Evolutionary conservation across 2,329 filamentous ascomycete species (phyloP).

Genomic region (Chrysoporthe cubensis): DNA sequence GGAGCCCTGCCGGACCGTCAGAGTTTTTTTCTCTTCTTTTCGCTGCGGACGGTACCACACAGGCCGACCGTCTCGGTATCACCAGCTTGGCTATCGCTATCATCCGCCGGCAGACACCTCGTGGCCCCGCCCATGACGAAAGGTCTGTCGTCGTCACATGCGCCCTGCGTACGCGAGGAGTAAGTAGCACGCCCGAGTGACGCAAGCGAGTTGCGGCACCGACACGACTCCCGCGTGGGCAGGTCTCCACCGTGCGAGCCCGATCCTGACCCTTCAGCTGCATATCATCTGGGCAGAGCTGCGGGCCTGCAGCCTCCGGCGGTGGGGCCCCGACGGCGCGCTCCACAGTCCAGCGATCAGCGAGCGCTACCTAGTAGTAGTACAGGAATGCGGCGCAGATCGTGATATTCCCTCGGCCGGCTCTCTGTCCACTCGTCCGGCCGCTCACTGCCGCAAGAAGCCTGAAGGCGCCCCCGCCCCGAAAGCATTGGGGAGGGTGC

Average conservation of each 20-base stretch:
- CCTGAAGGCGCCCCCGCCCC: too few species aligned
- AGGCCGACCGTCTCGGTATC: too few species aligned
- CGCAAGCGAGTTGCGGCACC: not conserved
- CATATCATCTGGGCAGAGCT: not conserved
- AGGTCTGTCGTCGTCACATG: too few species aligned
- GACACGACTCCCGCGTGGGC: not conserved
- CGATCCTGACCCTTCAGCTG: conserved; percentile 2
- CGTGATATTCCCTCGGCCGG: not conserved
- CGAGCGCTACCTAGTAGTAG: not conserved
- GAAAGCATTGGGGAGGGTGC: too few species aligned
- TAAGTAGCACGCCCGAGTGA: not conserved
- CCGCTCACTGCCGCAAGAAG: not conserved
- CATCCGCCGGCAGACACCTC: too few species aligned
- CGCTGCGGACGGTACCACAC: too few species aligned
- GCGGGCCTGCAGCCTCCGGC: not conserved
- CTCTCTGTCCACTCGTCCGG: not conserved
- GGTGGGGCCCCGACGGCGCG: not conserved
- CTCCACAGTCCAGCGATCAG: not conserved
- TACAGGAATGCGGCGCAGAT: not conserved
- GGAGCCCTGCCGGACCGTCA: too few species aligned
- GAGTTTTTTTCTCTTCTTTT: too few species aligned
- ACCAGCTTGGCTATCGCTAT: too few species aligned
- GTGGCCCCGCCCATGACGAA: too few species aligned
- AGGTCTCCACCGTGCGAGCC: not conserved
- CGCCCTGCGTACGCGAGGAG: too few species aligned